Evolutionary conservation across 495 filamentous ascomycete species (phyloP), one percentile per base, ranked within the genome.

Genomic region (Penicillium subrubescens): DNA sequence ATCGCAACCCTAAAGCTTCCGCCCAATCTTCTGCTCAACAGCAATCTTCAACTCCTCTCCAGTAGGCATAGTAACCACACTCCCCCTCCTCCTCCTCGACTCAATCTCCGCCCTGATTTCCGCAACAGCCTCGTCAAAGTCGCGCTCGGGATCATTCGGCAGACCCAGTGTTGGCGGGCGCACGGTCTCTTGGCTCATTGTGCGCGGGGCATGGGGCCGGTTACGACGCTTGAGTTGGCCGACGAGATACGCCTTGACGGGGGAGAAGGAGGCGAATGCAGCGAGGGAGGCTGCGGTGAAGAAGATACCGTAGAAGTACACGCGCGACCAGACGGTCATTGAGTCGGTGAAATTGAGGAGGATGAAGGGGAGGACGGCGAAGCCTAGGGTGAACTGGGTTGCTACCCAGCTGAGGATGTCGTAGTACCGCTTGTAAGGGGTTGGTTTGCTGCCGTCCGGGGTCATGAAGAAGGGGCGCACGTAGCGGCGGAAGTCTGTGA

Each of bases 391-490:
- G 12, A 90, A 66, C 71, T 99, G 96, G 0, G 95, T 99, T 8
- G 83, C 81, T 41, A 98, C 61, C 80, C 86, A 92, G 61, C 91
- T 93, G 61, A 87, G 78, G 57, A 95, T 67, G 74, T 99, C 96
- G 77, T 99, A 99, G 78, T 91, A 91, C 44, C 81, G 85, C 78
- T 98, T 98, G 75, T 81, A 82, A 0, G 87, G 83, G 0, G 87
- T 87, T 11, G 90, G 86, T 3, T 77, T 77, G 48, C 83, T 83
- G 53, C 89, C 88, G 66, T 89, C 85, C 21, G 92, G 85, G 60
- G 90, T 87, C 48, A 98, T 79, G 85, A 98, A 97, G 82, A 99
- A 94, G 39, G 95, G 95, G 34, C 96, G 93, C 66, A 97, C 74
- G 74, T 93, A 83, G 52, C 95, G 92, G 58, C 95, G 95, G 80